These are phyloP conservation scores for Penicillium sp. DNA, from an alignment of 2,329 filamentous ascomycete species.

Conservation along the genomic window DNA sequence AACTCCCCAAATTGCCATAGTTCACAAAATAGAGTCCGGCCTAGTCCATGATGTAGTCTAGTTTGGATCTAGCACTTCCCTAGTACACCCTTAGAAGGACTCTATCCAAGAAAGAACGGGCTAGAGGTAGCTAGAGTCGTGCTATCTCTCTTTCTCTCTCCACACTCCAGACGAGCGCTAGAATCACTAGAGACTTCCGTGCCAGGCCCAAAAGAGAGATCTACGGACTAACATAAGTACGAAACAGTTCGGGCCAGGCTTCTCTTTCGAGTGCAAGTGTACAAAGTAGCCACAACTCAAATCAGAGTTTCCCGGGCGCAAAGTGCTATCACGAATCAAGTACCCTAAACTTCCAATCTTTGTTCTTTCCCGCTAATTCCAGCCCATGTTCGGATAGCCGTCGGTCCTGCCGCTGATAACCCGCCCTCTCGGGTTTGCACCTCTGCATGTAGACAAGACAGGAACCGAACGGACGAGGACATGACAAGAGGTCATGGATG, in stretches of 20 bases:
- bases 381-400: neutral
- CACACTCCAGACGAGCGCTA: neutral
- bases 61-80: neutral
- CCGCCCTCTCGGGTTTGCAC: neutral
- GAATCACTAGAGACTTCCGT: neutral
- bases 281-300: neutral
- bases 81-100: neutral
- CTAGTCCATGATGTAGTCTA: neutral
- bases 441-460: neutral
- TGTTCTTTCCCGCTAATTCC: neutral
- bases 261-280: conserved; percentile 6
- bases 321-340: neutral
- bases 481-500: neutral
- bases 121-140: neutral
- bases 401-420: neutral
- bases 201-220: neutral
- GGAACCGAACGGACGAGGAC: neutral
- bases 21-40: neutral
- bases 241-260: conserved; percentile 4
- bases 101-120: neutral
- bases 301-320: neutral
- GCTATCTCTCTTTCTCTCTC: neutral
- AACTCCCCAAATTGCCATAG: neutral
- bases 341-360: neutral
- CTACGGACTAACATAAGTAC: neutral